These are phyloP conservation scores for Nicotiana benthamiana DNA, from an alignment of 257 asterid genomes.

Conservation along the genomic window DNA sequence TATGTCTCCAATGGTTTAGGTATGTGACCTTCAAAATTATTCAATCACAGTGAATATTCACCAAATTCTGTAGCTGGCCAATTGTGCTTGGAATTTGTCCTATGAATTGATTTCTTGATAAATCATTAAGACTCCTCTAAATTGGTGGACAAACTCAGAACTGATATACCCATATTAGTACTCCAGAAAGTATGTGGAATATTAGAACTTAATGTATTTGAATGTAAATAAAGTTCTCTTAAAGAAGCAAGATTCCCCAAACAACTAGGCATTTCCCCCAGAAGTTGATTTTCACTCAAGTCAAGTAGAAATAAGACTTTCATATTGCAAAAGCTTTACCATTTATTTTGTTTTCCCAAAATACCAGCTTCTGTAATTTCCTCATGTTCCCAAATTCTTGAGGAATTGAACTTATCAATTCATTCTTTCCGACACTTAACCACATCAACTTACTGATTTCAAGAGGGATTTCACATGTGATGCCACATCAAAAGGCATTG, in stretches of 20 bases:
- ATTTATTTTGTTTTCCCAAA: neutral
- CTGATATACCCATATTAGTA: no score
- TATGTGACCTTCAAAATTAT: slow-evolving; percentile 10
- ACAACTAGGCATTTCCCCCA: slow-evolving; percentile 2
- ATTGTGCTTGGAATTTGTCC: slow-evolving; percentile 4
- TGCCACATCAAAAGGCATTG: neutral
- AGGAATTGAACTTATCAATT: slow-evolving; percentile 1
- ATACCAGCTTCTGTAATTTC: neutral
- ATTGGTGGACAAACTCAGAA: neutral
- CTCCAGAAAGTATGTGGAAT: neutral
- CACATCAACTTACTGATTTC: slow-evolving; percentile 1
- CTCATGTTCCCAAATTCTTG: neutral
- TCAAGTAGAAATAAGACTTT: neutral
- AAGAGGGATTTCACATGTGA: slow-evolving; percentile 1
- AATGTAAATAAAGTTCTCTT: neutral
- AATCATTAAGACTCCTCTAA: neutral
- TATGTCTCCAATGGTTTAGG: slow-evolving; percentile 11
- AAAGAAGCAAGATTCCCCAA: slow-evolving; percentile 5
- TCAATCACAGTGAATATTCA: neutral
- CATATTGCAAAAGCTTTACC: neutral
- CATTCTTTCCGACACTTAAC: neutral
- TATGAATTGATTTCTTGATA: slow-evolving; percentile 9
- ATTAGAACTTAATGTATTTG: neutral
- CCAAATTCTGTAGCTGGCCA: neutral
- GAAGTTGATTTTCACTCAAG: neutral